Base-by-base conservation (phyloP, 441 rosid genomes). In the Viola pubescens region DNA sequence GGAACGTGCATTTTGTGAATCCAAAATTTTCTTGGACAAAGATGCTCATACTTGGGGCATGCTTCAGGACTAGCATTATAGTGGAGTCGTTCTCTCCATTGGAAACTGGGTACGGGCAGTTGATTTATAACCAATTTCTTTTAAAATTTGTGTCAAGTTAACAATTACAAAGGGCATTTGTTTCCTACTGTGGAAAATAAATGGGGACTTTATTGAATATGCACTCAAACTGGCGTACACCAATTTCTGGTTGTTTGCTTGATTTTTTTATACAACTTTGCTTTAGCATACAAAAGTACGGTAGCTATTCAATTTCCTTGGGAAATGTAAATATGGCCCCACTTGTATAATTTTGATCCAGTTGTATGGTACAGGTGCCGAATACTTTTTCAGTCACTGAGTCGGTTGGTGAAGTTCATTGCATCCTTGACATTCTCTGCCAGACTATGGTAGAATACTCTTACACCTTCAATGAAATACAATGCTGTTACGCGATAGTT, bases 1-100 rank as follows among this genome's bases (percentile, higher is more conserved):
- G 74, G 71, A 90, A 94, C 73, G 96, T 81, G 37, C 99, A 94
- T 76, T 74, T 88, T 72, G 87, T 94, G 65, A 76, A 77, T 74
- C 81, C 91, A 58, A 83, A 82, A 66, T 84, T 84, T 82, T 50
- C 77, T 52, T 83, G 96, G 95, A 74, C 83, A 11, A 72, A 83
- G 65, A 47, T 77, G 63, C 87, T 83, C 52, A 74, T 90, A 74
- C 88, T 94, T 48, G 97, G 99, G 56, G 83, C 86, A 55, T 90
- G 99, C 79, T 82, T 61, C 74, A 82, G 69, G 78, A 86, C 89
- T 67, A 88, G 89, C 77, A 74, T 94, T 54, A 70, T 66, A 40
- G 74, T 94, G 59, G 81, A 77, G 65, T 73, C 76, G 12, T 90
- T 87, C 64, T 94, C 99, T 39, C 96, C 97, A 13, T 77, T 86